Evolutionary conservation across 116 monocot genomes (phyloP).

Genomic region (Iris pallida): DNA sequence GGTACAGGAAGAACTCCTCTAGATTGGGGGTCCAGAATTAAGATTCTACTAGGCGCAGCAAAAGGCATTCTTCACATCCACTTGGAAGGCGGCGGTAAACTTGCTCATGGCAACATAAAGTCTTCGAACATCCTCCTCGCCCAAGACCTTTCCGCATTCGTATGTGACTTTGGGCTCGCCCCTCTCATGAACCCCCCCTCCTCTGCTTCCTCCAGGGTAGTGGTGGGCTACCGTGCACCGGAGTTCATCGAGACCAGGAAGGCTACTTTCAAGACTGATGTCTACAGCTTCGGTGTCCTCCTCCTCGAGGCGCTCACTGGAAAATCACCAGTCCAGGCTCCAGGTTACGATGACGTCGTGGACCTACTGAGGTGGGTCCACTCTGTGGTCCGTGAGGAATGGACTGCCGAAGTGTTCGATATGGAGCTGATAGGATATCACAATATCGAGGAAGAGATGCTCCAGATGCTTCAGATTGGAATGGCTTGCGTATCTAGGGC

Average conservation of each 20-base stretch:
- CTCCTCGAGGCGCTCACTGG: conserved; percentile 45
- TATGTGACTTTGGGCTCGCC: conserved; percentile 35
- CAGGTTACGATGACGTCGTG: conserved; percentile 29
- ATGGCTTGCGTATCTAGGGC: conserved; percentile 28
- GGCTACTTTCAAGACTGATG: conserved; percentile 25
- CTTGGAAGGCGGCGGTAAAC: conserved; percentile 25
- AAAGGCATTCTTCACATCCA: conserved; percentile 33
- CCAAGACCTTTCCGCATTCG: conserved; percentile 23
- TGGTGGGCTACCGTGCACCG: conserved; percentile 27
- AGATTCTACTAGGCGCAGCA: conserved; percentile 31
- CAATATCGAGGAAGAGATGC: conserved; percentile 41
- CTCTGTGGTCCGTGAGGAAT: conserved; percentile 44
- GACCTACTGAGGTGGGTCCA: conserved; percentile 48
- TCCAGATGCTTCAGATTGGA: conserved; percentile 44
- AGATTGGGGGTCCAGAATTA: conserved; percentile 38
- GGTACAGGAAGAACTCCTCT: conserved; percentile 23
- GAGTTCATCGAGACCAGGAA: conserved; percentile 28
- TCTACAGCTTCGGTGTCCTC: conserved; percentile 47
- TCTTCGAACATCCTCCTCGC: conserved; percentile 39
- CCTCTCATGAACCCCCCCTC: conserved; percentile 17
- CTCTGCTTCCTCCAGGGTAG: conserved; percentile 6
- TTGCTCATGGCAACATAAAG: conserved; percentile 49
- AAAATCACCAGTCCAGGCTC: conserved; percentile 32
- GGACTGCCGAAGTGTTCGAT: conserved; percentile 51
- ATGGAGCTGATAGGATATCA: conserved; percentile 29